Conservation (phyloP, 2,329 filamentous ascomycete genomes). For the Cucurbitaria berberidis region DNA sequence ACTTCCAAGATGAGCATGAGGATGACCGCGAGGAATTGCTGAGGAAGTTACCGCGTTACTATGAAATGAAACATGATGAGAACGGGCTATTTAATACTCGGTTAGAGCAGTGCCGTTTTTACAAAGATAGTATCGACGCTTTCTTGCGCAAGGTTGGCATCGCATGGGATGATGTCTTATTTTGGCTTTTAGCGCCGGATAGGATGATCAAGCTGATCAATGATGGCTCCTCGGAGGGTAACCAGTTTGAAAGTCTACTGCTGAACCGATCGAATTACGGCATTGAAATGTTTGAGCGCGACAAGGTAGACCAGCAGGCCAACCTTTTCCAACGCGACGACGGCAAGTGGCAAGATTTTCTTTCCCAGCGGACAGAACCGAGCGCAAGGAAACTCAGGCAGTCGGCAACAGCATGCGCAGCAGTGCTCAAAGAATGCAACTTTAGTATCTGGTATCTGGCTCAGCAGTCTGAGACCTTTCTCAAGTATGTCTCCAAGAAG, state of each 20-base stretch:
- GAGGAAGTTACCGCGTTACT: slow-evolving; percentile 37
- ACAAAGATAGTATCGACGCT: slow-evolving; percentile 41
- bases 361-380: slow-evolving; percentile 37
- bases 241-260: slow-evolving; percentile 14
- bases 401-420: slow-evolving; percentile 46
- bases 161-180: slow-evolving; percentile 47
- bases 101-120: slow-evolving; percentile 45
- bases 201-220: slow-evolving; percentile 19
- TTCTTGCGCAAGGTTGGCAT: slow-evolving; percentile 46
- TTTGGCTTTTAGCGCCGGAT: slow-evolving; percentile 47
- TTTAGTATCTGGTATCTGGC: slow-evolving; percentile 53
- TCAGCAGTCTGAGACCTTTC: slow-evolving; percentile 30
- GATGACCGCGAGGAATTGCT: slow-evolving; percentile 24
- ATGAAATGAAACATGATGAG: slow-evolving; percentile 30
- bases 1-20: slow-evolving; percentile 36
- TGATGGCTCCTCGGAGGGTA: slow-evolving; percentile 2
- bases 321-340: slow-evolving; percentile 31
- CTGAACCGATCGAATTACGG: slow-evolving; percentile 36
- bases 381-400: slow-evolving; percentile 30
- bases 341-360: slow-evolving; percentile 40
- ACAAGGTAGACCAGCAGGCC: slow-evolving; percentile 7
- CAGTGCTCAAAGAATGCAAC: slow-evolving; percentile 41
- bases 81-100: slow-evolving; percentile 39
- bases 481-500: slow-evolving; percentile 9
- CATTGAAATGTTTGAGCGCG: slow-evolving; percentile 16